A percentile compares a stretch with the other conserved stretches of the same genome.
These are phyloP conservation scores for Eucalyptus cladocalyx DNA, from an alignment of 345 rosid genomes.

Conservation along the genomic window DNA sequence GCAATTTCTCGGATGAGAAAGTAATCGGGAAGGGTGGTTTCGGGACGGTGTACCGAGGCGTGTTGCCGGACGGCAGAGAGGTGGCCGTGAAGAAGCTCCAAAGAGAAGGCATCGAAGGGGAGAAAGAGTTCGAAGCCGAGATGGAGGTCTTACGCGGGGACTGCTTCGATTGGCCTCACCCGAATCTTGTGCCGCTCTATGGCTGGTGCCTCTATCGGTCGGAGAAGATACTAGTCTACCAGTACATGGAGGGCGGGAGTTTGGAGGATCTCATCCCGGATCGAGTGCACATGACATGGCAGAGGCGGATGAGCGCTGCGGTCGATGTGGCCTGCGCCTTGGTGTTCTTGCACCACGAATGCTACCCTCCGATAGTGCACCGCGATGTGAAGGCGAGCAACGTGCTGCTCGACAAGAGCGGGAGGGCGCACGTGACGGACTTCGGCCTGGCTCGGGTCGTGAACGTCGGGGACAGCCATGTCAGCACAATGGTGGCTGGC, in stretches of 20 bases:
- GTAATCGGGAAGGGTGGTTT: slow-evolving; percentile 85
- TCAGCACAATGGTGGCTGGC: slow-evolving; percentile 87
- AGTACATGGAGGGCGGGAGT: slow-evolving; percentile 88
- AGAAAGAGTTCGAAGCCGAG: slow-evolving; percentile 77
- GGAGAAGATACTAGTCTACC: slow-evolving; percentile 72
- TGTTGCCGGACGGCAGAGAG: slow-evolving; percentile 71
- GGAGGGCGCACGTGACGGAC: slow-evolving; percentile 75
- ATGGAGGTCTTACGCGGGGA: slow-evolving; percentile 86
- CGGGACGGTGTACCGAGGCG: slow-evolving; percentile 73
- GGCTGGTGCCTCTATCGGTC: slow-evolving; percentile 86
- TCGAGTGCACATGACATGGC: slow-evolving; percentile 47
- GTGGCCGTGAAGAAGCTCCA: slow-evolving; percentile 91
- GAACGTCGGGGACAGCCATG: slow-evolving; percentile 66
- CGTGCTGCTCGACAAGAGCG: slow-evolving; percentile 58
- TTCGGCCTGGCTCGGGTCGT: slow-evolving; percentile 84
- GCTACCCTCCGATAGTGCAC: slow-evolving; percentile 80
- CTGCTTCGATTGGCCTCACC: slow-evolving; percentile 86
- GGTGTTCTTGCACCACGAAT: slow-evolving; percentile 83
- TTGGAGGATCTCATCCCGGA: slow-evolving; percentile 74
- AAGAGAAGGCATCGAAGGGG: slow-evolving; percentile 78
- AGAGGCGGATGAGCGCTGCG: slow-evolving; percentile 45
- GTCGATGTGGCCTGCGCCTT: slow-evolving; percentile 64
- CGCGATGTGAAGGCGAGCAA: slow-evolving; percentile 96
- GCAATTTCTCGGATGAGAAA: slow-evolving; percentile 60
- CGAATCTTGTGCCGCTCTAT: slow-evolving; percentile 75